A percentile compares a stretch with the other conserved stretches of the same genome.
phyloP scores from a whole-genome alignment of 371 early-diverging fungal genomes.

The Syncephalastrum racemosum region DNA sequence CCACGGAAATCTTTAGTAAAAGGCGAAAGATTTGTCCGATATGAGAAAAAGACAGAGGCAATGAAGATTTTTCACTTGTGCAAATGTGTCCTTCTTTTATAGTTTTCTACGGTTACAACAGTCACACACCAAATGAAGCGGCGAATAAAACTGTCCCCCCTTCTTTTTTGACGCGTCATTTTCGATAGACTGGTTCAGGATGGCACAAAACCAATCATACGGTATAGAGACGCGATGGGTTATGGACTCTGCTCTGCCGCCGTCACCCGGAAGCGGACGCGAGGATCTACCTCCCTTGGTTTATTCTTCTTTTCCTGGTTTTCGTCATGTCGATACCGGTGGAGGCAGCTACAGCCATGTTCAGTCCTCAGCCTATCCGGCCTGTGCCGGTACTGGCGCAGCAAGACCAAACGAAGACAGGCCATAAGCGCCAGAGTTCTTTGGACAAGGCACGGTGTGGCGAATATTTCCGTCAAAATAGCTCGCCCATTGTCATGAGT shows the following conservation, averaged over 20 bases:
- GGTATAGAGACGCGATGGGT: too few species aligned
- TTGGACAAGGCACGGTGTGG: constrained; percentile 9
- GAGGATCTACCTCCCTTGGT: too few species aligned
- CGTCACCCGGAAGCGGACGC: too few species aligned
- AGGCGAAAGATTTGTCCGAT: constrained; percentile 58
- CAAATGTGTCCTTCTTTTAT: constrained; percentile 22
- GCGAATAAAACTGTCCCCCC: too few species aligned
- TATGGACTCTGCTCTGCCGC: too few species aligned
- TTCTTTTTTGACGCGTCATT: too few species aligned
- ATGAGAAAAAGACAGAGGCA: constrained; percentile 49
- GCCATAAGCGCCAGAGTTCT: constrained; percentile 3
- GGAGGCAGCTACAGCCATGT: constrained; percentile 17
- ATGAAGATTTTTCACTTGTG: constrained; percentile 10
- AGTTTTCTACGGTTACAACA: constrained; percentile 20
- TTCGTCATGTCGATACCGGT: constrained; percentile 19
- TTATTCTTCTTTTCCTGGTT: background rate
- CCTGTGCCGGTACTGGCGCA: background rate
- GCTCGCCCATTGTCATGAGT: constrained; percentile 19
- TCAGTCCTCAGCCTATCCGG: constrained; percentile 16
- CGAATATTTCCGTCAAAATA: constrained; percentile 2
- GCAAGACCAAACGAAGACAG: background rate
- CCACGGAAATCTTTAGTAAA: constrained; percentile 60
- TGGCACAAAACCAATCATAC: too few species aligned
- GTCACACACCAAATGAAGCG: too few species aligned
- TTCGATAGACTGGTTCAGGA: too few species aligned